A percentile compares a stretch with the other conserved stretches of the same genome.
Conservation (phyloP, 495 filamentous ascomycete genomes). For the Symbiotaphrina buchneri region DNA sequence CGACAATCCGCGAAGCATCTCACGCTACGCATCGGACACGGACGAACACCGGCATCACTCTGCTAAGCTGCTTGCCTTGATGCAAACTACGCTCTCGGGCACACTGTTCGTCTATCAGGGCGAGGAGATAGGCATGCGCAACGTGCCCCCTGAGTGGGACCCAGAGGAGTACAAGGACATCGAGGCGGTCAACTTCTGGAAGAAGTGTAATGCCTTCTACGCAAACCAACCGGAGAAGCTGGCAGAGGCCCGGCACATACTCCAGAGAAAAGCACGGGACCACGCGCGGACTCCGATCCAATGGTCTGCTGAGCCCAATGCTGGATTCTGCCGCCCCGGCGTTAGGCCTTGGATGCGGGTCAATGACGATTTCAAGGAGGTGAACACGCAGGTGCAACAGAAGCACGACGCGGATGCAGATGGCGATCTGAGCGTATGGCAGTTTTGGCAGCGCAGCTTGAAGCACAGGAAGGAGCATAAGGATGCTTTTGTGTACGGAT, state of each 20-base stretch:
- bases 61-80: slow-evolving; percentile 40
- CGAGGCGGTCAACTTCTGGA: slow-evolving; percentile 42
- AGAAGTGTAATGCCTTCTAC: slow-evolving; percentile 13
- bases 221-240: slow-evolving; percentile 11
- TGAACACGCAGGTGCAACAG: slow-evolving; percentile 29
- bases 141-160: slow-evolving; percentile 38
- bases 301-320: slow-evolving; percentile 24
- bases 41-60: slow-evolving; percentile 20
- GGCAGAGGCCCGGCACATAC: slow-evolving; percentile 15
- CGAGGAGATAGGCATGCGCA: slow-evolving; percentile 56
- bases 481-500: slow-evolving; percentile 21
- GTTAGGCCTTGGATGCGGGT: slow-evolving; percentile 40
- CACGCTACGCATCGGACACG: slow-evolving; percentile 28
- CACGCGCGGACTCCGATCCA: slow-evolving; percentile 32
- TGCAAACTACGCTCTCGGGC: slow-evolving; percentile 34
- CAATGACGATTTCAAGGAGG: slow-evolving; percentile 23
- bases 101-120: slow-evolving; percentile 59
- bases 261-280: slow-evolving; percentile 29
- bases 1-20: slow-evolving; percentile 41
- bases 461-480: slow-evolving; percentile 16
- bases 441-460: slow-evolving; percentile 21
- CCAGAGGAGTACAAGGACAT: slow-evolving; percentile 53
- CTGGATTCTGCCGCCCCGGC: slow-evolving; percentile 24
- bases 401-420: neutral
- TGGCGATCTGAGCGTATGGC: slow-evolving; percentile 14